phyloP scores from a whole-genome alignment of 148 eudicot genomes.

The Simmondsia chinensis region DNA sequence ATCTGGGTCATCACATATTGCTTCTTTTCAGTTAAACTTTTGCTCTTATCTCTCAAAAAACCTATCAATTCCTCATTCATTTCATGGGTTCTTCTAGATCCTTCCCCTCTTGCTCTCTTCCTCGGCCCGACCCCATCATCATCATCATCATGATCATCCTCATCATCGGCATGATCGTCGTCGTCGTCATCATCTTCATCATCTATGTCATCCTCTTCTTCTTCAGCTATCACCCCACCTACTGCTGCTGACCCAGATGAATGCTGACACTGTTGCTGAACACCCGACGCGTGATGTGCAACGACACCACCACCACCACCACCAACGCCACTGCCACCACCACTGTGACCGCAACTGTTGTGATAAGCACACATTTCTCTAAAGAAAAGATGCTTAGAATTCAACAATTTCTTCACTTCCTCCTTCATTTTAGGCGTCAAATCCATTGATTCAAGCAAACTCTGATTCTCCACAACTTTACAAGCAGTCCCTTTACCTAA shows the following conservation, averaged over 20 bases:
- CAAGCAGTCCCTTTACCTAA: conserved; percentile 84
- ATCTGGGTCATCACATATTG: conserved; percentile 45
- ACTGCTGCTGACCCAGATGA: conserved; percentile 7
- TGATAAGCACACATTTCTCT: conserved; percentile 98
- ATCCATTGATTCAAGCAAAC: conserved; percentile 72
- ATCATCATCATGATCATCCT: conserved; percentile 13
- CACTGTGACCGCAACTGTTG: conserved; percentile 51
- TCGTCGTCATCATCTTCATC: conserved; percentile 25
- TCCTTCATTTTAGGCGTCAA: conserved; percentile 61
- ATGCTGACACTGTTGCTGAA: conserved; percentile 41
- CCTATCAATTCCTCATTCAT: conserved; percentile 31
- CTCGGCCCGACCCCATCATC: conserved; percentile 11
- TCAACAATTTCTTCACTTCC: conserved; percentile 69
- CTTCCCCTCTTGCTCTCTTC: conserved; percentile 16
- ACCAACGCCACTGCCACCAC: conserved; percentile 6
- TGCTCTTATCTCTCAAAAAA: conserved; percentile 40
- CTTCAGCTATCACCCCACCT: conserved; percentile 17
- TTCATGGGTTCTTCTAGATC: no score
- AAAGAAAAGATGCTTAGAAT: conserved; percentile 89
- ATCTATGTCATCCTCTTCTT: conserved; percentile 29
- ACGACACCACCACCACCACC: conserved; percentile 3
- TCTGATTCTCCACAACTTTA: conserved; percentile 75
- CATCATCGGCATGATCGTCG: conserved; percentile 5
- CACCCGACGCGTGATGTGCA: not conserved
- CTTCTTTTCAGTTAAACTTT: conserved; percentile 46